A percentile compares a stretch with the other conserved stretches of the same genome.
Conservation (phyloP, 2,329 filamentous ascomycete genomes). For the Fusarium circinatum region DNA sequence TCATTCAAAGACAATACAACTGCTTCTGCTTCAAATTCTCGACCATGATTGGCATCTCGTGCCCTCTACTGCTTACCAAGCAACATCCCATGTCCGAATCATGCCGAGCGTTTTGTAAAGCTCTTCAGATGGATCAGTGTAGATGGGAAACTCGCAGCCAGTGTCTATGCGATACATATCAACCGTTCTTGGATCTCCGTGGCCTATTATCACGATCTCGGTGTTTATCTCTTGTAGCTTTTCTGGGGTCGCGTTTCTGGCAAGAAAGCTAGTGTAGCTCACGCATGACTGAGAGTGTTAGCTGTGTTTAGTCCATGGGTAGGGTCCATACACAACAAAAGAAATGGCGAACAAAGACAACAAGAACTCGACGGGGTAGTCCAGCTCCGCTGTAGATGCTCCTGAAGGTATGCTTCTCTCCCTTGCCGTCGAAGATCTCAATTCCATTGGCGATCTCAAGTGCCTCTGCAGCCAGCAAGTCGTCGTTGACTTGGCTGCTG, state of each 20-base stretch:
- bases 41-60: too few relatives aligned
- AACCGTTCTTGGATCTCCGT: background rate
- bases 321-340: constrained; percentile 9
- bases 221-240: constrained; percentile 16
- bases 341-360: constrained; percentile 31
- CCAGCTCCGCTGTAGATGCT: constrained; percentile 17
- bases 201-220: constrained; percentile 15
- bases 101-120: constrained; percentile 20
- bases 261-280: constrained; percentile 15
- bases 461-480: background rate
- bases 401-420: constrained; percentile 11
- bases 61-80: too few relatives aligned
- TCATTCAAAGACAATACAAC: accelerated
- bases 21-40: too few relatives aligned
- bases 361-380: background rate
- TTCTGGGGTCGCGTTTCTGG: constrained; percentile 9
- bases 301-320: accelerated
- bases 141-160: constrained; percentile 22
- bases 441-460: background rate
- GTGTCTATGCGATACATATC: constrained; percentile 26
- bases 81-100: constrained; percentile 5
- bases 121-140: constrained; percentile 17
- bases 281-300: constrained; percentile 12
- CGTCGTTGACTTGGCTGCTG: constrained; percentile 4
- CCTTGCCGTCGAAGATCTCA: constrained; percentile 14